These are phyloP conservation scores for Phytophthora sp. DNA, from an alignment of 352 stramenopile genomes.

Conservation along the genomic window DNA sequence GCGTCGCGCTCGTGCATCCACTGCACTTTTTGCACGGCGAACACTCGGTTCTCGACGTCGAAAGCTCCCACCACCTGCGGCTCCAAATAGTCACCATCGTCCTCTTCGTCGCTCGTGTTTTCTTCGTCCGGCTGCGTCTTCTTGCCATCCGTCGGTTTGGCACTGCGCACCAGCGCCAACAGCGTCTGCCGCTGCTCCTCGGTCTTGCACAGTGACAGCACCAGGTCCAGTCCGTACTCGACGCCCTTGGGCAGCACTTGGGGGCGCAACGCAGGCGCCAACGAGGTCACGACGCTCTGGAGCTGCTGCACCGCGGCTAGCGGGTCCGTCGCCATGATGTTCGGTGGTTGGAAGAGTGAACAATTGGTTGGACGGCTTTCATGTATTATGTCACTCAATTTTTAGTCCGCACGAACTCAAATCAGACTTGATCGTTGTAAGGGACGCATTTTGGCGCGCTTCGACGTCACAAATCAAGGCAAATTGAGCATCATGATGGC, in stretches of 20 bases:
- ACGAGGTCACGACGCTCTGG: conserved; percentile 53
- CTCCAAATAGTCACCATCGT: conserved; percentile 32
- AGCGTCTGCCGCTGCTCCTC: conserved; percentile 66
- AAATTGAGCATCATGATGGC: conserved; percentile 78
- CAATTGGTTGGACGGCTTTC: conserved; percentile 32
- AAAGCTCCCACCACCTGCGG: conserved; percentile 64
- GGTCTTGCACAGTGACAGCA: conserved; percentile 66
- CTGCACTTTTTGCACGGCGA: conserved; percentile 62
- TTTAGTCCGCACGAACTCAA: conserved; percentile 8
- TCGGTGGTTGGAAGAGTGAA: conserved; percentile 8
- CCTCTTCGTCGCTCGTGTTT: conserved; percentile 41
- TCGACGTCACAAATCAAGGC: conserved; percentile 10
- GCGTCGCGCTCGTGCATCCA: conserved; percentile 71
- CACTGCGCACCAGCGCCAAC: conserved; percentile 43
- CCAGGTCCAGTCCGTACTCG: conserved; percentile 66
- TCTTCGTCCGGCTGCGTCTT: conserved; percentile 49
- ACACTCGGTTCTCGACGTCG: conserved; percentile 64
- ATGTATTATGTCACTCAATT: conserved; percentile 11
- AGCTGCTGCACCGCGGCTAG: conserved; percentile 69
- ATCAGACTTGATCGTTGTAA: conserved; percentile 6
- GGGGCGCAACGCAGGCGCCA: conserved; percentile 62
- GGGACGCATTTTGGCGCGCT: not conserved
- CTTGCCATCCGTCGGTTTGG: conserved; percentile 36
- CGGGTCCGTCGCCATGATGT: conserved; percentile 47
- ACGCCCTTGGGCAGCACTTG: conserved; percentile 74